A percentile compares a stretch with the other conserved stretches of the same genome.
These are phyloP conservation scores for Leavenworthia alabamica DNA, from an alignment of 345 rosid species.

Conservation along the genomic window DNA sequence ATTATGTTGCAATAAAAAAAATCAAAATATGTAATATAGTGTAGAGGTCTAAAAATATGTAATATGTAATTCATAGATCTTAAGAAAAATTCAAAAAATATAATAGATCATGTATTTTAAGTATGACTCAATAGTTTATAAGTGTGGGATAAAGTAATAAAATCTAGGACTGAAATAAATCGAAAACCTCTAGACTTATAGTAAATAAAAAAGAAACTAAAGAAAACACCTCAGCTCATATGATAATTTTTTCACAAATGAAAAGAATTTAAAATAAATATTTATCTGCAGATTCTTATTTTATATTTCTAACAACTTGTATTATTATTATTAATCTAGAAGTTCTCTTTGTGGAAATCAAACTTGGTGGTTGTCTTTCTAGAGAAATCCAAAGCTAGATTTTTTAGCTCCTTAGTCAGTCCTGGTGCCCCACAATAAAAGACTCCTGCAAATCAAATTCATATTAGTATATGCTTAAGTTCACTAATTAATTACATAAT, in stretches of 20 bases:
- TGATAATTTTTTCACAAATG: not conserved
- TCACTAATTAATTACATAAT: not conserved
- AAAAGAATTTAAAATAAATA: constrained; percentile 11
- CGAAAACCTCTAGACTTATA: too few relatives aligned
- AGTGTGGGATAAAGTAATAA: too few relatives aligned
- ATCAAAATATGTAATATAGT: too few relatives aligned
- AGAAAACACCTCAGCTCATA: constrained; percentile 11
- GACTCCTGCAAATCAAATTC: constrained; percentile 56
- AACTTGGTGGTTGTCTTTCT: constrained; percentile 79
- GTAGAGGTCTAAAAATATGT: too few relatives aligned
- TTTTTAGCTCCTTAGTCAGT: constrained; percentile 49
- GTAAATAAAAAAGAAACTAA: not conserved
- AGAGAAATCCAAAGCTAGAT: constrained; percentile 69
- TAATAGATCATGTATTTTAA: too few relatives aligned
- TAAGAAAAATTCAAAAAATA: too few relatives aligned
- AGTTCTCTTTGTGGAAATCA: constrained; percentile 88
- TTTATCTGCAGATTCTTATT: constrained; percentile 10
- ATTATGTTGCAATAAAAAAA: too few relatives aligned
- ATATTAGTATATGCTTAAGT: not conserved
- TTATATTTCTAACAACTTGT: constrained; percentile 4
- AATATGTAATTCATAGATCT: too few relatives aligned
- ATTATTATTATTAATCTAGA: constrained; percentile 33
- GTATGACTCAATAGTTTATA: too few relatives aligned
- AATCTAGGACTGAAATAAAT: too few relatives aligned
- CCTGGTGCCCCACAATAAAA: constrained; percentile 89